A percentile compares a stretch with the other conserved stretches of the same genome.
These are phyloP conservation scores for Gaeumannomyces tritici DNA, from an alignment of 2,329 filamentous ascomycete genomes.

Conservation along the genomic window DNA sequence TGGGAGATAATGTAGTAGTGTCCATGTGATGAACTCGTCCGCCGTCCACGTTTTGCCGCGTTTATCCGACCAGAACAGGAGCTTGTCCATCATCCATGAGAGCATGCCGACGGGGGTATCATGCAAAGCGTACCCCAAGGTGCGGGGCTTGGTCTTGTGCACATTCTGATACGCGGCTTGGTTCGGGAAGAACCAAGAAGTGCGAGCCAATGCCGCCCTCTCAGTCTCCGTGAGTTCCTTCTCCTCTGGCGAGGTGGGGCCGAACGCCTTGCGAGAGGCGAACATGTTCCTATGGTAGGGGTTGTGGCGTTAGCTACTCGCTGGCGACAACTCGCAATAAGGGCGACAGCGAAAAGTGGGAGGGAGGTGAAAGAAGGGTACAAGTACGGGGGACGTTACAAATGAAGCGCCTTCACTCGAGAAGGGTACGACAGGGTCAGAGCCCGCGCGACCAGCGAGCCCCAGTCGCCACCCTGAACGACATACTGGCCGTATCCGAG, in stretches of 20 bases:
- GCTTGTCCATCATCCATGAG: constrained; percentile 3
- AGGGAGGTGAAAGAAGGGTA: too few species aligned
- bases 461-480: constrained; percentile 21
- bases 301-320: too few species aligned
- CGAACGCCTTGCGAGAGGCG: too few species aligned
- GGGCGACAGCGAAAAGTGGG: too few species aligned
- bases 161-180: neutral
- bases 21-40: constrained; percentile 13
- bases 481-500: constrained; percentile 27
- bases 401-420: constrained; percentile 1
- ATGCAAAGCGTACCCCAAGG: constrained; percentile 15
- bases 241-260: too few species aligned
- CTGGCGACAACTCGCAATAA: too few species aligned
- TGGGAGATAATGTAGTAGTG: constrained; percentile 13
- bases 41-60: constrained; percentile 4
- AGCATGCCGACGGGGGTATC: constrained; percentile 21
- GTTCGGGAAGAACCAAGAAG: neutral
- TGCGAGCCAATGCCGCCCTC: neutral
- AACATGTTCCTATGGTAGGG: too few species aligned
- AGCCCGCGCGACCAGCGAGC: constrained; percentile 8
- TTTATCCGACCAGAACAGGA: neutral
- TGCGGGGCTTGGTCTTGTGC: constrained; percentile 16
- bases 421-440: constrained; percentile 6
- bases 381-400: too few species aligned
- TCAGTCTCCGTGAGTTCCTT: neutral